Evolutionary conservation across 306 rosid species (phyloP).

Genomic region (Parietaria judaica): DNA sequence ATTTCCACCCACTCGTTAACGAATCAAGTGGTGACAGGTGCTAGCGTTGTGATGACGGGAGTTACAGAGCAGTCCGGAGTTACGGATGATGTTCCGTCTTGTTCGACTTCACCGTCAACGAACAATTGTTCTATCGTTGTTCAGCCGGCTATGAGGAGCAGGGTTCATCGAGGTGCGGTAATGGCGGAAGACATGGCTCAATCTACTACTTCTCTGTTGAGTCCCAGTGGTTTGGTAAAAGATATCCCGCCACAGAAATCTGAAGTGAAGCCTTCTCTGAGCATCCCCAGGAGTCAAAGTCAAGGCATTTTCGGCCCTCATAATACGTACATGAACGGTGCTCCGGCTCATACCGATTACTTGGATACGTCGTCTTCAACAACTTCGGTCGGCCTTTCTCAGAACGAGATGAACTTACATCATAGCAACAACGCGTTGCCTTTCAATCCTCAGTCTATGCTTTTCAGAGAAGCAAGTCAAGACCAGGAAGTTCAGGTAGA

Average conservation of each 20-base stretch:
- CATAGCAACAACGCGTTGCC: constrained; percentile 52
- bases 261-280: constrained; percentile 67
- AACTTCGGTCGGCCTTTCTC: constrained; percentile 78
- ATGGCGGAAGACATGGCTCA: constrained; percentile 73
- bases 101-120: constrained; percentile 91
- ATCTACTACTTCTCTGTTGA: constrained; percentile 53
- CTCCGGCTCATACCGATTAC: constrained; percentile 59
- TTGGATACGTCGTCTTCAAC: constrained; percentile 96
- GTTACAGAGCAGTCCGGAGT: constrained; percentile 64
- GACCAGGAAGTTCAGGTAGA: constrained; percentile 65
- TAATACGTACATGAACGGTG: constrained; percentile 32
- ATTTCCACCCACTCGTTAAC: constrained; percentile 31
- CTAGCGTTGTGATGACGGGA: constrained; percentile 40
- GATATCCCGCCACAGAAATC: constrained; percentile 50
- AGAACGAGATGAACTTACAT: constrained; percentile 56
- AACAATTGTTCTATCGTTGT: constrained; percentile 55
- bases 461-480: constrained; percentile 61
- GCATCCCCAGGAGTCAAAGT: constrained; percentile 41
- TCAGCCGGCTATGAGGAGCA: constrained; percentile 44
- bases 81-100: constrained; percentile 83
- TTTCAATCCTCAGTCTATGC: constrained; percentile 59
- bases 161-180: constrained; percentile 32
- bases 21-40: constrained; percentile 45
- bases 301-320: constrained; percentile 56
- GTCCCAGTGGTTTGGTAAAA: constrained; percentile 45